Conservation (phyloP, 2,329 filamentous ascomycete genomes). For the Escovopsis sp. region DNA sequence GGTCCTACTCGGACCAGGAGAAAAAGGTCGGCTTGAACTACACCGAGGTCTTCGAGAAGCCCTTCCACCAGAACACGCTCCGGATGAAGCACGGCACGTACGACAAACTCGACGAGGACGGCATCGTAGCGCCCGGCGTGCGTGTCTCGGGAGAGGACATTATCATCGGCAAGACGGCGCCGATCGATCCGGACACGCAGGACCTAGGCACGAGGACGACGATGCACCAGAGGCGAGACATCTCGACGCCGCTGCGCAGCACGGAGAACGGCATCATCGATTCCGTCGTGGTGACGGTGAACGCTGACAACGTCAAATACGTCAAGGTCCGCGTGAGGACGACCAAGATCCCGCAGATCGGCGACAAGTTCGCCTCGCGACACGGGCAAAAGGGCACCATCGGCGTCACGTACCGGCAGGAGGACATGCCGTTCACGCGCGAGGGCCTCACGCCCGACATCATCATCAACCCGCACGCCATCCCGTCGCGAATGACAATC, state of each 20-base stretch:
- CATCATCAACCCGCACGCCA: slow-evolving; percentile 98
- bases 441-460: slow-evolving; percentile 88
- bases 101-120: slow-evolving; percentile 94
- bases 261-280: slow-evolving; percentile 97
- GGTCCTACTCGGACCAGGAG: slow-evolving; percentile 92
- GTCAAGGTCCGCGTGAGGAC: slow-evolving; percentile 96
- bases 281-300: slow-evolving; percentile 84
- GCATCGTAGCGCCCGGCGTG: slow-evolving; percentile 83
- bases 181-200: slow-evolving; percentile 81
- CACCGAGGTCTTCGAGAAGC: slow-evolving; percentile 91
- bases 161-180: slow-evolving; percentile 96
- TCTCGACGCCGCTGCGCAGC: slow-evolving; percentile 83
- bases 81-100: slow-evolving; percentile 90
- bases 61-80: slow-evolving; percentile 72
- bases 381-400: slow-evolving; percentile 99
- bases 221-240: slow-evolving; percentile 82
- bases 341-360: slow-evolving; percentile 96
- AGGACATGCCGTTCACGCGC: slow-evolving; percentile 95
- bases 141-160: slow-evolving; percentile 96
- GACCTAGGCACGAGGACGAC: slow-evolving; percentile 87
- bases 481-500: slow-evolving; percentile 99
- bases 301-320: slow-evolving; percentile 84
- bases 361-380: slow-evolving; percentile 97
- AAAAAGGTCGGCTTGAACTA: slow-evolving; percentile 90
- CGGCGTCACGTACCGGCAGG: slow-evolving; percentile 92